Conservation (phyloP, 371 early-diverging fungal species). For the Zychaea mexicana region DNA sequence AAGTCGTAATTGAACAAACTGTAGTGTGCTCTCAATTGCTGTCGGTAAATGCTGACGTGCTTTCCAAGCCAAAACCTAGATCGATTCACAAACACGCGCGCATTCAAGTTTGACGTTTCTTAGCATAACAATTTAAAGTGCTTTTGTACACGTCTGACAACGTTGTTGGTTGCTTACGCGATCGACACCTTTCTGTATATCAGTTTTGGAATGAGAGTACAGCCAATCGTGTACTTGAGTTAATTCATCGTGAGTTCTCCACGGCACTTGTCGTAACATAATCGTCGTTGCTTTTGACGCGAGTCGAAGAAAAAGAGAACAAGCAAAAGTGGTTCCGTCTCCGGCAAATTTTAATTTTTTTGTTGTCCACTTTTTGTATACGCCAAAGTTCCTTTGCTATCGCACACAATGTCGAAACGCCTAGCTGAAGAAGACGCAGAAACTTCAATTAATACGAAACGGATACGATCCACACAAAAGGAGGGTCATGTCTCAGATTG, state of each 20-base stretch:
- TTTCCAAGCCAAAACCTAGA: conserved; percentile 66
- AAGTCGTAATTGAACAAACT: conserved; percentile 56
- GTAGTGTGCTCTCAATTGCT: conserved; percentile 59
- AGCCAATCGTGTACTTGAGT: conserved; percentile 47
- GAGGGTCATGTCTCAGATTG: conserved; percentile 53
- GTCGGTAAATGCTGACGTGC: conserved; percentile 62
- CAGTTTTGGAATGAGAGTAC: conserved; percentile 20
- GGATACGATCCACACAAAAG: conserved; percentile 12
- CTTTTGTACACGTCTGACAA: too few relatives aligned
- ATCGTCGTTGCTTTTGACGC: conserved; percentile 15
- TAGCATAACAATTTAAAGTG: too few relatives aligned
- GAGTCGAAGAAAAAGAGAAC: neutral
- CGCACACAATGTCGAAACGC: conserved; percentile 18
- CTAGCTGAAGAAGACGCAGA: conserved; percentile 13
- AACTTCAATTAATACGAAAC: conserved; percentile 5
- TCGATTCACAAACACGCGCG: neutral
- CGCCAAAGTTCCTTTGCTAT: neutral
- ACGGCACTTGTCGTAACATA: conserved; percentile 45
- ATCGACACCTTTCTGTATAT: conserved; percentile 26
- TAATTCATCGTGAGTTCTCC: conserved; percentile 49
- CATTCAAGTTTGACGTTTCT: neutral
- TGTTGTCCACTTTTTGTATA: too few relatives aligned
- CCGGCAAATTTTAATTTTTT: neutral
- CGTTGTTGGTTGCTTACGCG: conserved; percentile 24
- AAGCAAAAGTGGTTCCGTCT: neutral